Evolutionary conservation across 768 basidiomycete genomes (phyloP).

Genomic region (Agaricus subrufescens): DNA sequence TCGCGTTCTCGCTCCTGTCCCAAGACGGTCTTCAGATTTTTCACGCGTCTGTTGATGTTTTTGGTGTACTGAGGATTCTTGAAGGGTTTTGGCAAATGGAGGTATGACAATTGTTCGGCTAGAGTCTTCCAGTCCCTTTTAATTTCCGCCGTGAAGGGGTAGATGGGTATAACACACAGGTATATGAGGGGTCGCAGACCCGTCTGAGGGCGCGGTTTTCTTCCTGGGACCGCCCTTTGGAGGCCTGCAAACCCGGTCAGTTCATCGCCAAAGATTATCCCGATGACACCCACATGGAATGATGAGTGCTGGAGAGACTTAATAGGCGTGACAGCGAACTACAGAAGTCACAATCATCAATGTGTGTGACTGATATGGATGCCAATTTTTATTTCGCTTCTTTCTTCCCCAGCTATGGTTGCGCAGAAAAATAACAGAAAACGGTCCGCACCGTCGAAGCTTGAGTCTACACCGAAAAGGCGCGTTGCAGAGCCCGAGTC

Average conservation of each 20-base stretch:
- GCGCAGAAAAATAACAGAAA: conserved; percentile 42
- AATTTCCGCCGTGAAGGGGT: neutral
- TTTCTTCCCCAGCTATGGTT: conserved; percentile 27
- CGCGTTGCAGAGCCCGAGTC: conserved; percentile 36
- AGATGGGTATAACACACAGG: conserved; percentile 24
- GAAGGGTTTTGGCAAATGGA: conserved; percentile 68
- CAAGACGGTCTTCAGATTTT: conserved; percentile 76
- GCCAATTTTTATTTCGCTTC: neutral
- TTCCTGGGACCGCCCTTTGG: conserved; percentile 39
- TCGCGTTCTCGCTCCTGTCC: conserved; percentile 78
- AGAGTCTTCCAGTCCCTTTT: conserved; percentile 42
- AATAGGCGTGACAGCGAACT: neutral
- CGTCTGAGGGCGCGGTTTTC: conserved; percentile 38
- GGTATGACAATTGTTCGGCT: conserved; percentile 70
- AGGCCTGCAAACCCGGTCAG: conserved; percentile 26
- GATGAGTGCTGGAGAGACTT: neutral
- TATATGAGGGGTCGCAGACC: conserved; percentile 36
- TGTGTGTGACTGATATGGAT: conserved; percentile 7
- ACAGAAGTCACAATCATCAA: neutral
- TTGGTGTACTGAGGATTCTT: conserved; percentile 70
- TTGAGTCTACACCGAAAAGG: conserved; percentile 50
- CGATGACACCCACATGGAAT: conserved; percentile 3
- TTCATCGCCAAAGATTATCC: neutral
- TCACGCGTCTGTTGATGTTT: conserved; percentile 67
- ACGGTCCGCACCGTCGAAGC: conserved; percentile 40